Base-by-base conservation (phyloP, 257 asterid genomes). In the Capsicum rhomboideum region DNA sequence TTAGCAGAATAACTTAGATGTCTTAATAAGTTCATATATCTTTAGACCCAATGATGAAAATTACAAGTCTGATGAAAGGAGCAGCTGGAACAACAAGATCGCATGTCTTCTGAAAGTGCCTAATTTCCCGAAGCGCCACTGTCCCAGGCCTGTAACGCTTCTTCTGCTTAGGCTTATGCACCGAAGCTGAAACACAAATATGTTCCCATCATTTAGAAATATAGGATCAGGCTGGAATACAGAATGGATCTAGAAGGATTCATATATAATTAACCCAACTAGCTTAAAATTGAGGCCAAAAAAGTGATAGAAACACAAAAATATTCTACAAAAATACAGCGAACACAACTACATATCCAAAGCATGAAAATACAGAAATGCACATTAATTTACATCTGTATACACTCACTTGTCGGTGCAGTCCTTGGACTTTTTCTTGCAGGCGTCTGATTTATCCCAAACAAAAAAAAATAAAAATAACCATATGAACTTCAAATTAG, bases 41-140 rank as follows among this genome's bases (percentile, higher is more conserved):
- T 56, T 56, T 13, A 64, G n/a, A 14, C 42, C 8, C 21, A 64
- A 16, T 18, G 61, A 28, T 26, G 55, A 83, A 83, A 78, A 64
- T 89, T 92, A 96, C 98, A 14, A 66, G 10, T 90, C 99, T 89
- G 20, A 93, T 85, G 87, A 96, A 96, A 16, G 98, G 97, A 67
- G 97, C 97, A 87, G 92, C 93, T n/a, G 98, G 99, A 80, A 96
- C 90, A 10, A 96, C 86, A 79, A 93, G 99, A 12, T 85, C 34
- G 84, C 82, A 66, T 1, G 95, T 86, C 90, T 89, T 94, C 87
- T 96, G 99, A 63, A 88, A 93, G 83, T 85, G 92, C 85, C 97
- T 91, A 75, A 96, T 96, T 92, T 96, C 98, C 8, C 97, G 95
- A 42, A 96, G 87, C 44, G 99, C 98, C 53, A 83, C 94, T 16